Evolutionary conservation across 352 stramenopile genomes (phyloP), one percentile per base, ranked within the genome.

Genomic region (Phytophthora sp.): DNA sequence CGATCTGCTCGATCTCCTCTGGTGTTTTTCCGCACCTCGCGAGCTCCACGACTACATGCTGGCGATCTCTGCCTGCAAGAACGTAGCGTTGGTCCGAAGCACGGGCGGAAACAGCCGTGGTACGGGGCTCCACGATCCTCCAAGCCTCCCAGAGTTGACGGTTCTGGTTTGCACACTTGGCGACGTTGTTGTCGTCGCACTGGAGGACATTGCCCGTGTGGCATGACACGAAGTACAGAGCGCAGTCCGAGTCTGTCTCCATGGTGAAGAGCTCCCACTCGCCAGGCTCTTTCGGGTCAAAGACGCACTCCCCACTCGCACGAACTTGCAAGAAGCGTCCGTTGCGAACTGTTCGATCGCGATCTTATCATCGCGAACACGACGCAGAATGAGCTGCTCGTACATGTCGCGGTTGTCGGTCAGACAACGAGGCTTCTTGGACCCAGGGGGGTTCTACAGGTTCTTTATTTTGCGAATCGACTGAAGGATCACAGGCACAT

Each of bases 201-300:
- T 79, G 58, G 2, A 79, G 66, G 9, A 68, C 52, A n/a, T 68
- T 71, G 3, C 70, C 66, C 29, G 56, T 74, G 47, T 67, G 54
- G 44, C 51, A 64, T 12, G 70, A 81, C 18, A 78, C 66, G 36
- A 79, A 79, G 56, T 70, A 71, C 7, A 79, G 50, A 11, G 21
- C 44, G 11, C 61, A 66, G 21, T 54, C 24, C 4, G 44, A 46
- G 29, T 73, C 66, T 21, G 66, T 76, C 30, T 81, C 73, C 47
- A 82, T 76, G 18, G 21, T 66, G 47, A 82, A 82, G 24, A 63
- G 56, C 33, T 77, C 67, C 58, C 62, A 76, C 18, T 67, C 35
- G 11, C 71, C 49, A 66, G 54, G 41, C 16, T 74, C 27, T 29
- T 69, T 77, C 3, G 42, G 33, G 42, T 76, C 70, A 29, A 82